Base-by-base conservation (phyloP, 2,329 filamentous ascomycete genomes). In the Alternaria tenuissima region DNA sequence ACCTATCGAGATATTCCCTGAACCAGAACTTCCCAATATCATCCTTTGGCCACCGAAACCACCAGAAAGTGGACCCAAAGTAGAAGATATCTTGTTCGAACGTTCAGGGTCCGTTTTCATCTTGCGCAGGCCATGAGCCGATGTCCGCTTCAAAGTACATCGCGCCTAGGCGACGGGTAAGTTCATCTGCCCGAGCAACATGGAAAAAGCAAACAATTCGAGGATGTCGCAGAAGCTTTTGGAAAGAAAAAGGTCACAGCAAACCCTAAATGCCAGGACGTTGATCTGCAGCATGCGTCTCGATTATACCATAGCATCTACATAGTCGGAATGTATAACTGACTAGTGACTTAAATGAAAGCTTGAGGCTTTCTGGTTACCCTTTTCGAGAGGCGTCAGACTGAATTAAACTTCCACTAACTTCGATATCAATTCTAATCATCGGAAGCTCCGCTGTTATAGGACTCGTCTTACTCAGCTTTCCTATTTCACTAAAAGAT, bases 41-140 rank as follows among this genome's bases (percentile, higher is more conserved):
- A 20, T 47, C 12, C 52, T 55, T 46, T n/a, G 30, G 22, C 52
- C 30, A 18, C 28, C 52, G 11, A 28, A 30, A 20, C 52, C 52
- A 38, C 30, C 22, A 6, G 5, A 7, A 14, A 20, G 22, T n/a
- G 49, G 36, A 16, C 24, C 16, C 9, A 52, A 55, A 14, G 30
- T 47, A 36, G 52, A 55, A 26, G 52, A 55, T 30, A 30, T 32
- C 28, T 30, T 47, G 12, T 46, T 55, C 22, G 42, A 47, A 26
- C 52, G 41, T 1, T 47, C 14, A 28, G 42, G 52, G 28, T 39
- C 52, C 20, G 32, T 22, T 5, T 55, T 47, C 41, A 20, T 47
- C 6, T 20, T 55, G 16, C 41, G 52, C 22, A n/a, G 32, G 16
- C 14, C 20, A 12, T 30, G 7, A 47, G n/a, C 14, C 14, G 12